phyloP scores from a whole-genome alignment of 2,329 filamentous ascomycete species.

The Neocucurbitaria cava region DNA sequence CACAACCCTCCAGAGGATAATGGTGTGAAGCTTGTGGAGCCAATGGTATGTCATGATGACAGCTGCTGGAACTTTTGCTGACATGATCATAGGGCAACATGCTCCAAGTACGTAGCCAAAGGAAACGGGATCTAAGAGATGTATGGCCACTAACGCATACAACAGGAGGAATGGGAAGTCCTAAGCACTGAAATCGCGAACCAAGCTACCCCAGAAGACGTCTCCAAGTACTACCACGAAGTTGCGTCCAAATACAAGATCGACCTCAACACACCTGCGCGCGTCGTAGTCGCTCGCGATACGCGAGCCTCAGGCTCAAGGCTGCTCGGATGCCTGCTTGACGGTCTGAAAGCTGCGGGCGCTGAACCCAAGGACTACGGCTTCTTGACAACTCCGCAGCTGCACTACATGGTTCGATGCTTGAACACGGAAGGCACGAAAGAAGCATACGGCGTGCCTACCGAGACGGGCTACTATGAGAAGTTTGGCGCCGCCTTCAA shows the following conservation, averaged over 20 bases:
- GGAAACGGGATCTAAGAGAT: background rate
- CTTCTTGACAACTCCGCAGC: slow-evolving; percentile 93
- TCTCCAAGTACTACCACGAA: slow-evolving; percentile 77
- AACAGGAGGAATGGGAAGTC: slow-evolving; percentile 80
- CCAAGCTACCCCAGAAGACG: slow-evolving; percentile 73
- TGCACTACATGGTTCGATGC: slow-evolving; percentile 95
- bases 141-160: slow-evolving; percentile 12
- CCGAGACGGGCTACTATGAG: slow-evolving; percentile 92
- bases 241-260: slow-evolving; percentile 68
- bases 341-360: slow-evolving; percentile 77
- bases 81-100: slow-evolving; percentile 76
- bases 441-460: slow-evolving; percentile 86
- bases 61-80: slow-evolving; percentile 11
- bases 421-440: slow-evolving; percentile 90
- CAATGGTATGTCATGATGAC: slow-evolving; percentile 65
- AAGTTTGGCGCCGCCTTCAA: slow-evolving; percentile 88
- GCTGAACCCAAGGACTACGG: slow-evolving; percentile 84
- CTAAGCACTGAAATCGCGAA: slow-evolving; percentile 92
- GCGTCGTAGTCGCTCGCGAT: slow-evolving; percentile 89
- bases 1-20: slow-evolving; percentile 71
- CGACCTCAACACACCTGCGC: slow-evolving; percentile 71
- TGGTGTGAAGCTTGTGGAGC: slow-evolving; percentile 85
- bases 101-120: slow-evolving; percentile 62
- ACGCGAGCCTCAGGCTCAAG: slow-evolving; percentile 90
- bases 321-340: slow-evolving; percentile 78